These are phyloP conservation scores for Pholiota conissans DNA, from an alignment of 768 basidiomycete genomes.

Conservation along the genomic window DNA sequence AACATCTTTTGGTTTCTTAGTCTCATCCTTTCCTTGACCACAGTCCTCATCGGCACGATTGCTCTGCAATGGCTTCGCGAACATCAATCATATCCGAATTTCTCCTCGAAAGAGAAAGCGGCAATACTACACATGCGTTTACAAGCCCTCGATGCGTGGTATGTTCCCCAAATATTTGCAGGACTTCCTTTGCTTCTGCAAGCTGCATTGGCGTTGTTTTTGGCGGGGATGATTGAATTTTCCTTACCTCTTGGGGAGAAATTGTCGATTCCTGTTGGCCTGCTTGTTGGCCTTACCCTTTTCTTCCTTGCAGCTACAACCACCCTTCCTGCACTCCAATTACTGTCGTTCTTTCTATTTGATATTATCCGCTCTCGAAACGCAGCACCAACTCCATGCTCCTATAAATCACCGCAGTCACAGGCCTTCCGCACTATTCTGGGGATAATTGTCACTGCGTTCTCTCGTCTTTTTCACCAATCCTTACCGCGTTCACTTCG, in stretches of 20 bases:
- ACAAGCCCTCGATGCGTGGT: slow-evolving; percentile 3
- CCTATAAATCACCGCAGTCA: slow-evolving; percentile 17
- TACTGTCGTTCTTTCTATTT: not conserved
- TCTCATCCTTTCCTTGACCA: slow-evolving; percentile 6
- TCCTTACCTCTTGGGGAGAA: slow-evolving; percentile 3
- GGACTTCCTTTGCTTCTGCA: slow-evolving; percentile 1
- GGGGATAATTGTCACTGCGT: not conserved
- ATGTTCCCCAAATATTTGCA: slow-evolving; percentile 7
- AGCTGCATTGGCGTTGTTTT: slow-evolving; percentile 16
- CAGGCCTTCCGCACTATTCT: slow-evolving; percentile 5
- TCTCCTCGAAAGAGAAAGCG: not conserved
- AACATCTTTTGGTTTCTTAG: slow-evolving; percentile 10
- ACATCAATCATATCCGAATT: not conserved
- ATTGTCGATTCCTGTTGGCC: slow-evolving; percentile 11
- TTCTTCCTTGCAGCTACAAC: slow-evolving; percentile 14
- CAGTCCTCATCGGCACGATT: slow-evolving; percentile 8
- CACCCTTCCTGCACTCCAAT: slow-evolving; percentile 10
- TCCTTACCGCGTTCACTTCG: not conserved
- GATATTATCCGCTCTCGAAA: not conserved
- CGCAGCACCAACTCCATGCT: slow-evolving; percentile 7
- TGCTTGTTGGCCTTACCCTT: slow-evolving; percentile 8
- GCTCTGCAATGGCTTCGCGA: slow-evolving; percentile 11
- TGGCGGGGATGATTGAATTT: slow-evolving; percentile 19
- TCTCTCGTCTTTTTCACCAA: not conserved
- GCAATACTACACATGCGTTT: slow-evolving; percentile 1